Conservation (phyloP, 192 early-diverging fungal species). For the Obelidium mucronatum region DNA sequence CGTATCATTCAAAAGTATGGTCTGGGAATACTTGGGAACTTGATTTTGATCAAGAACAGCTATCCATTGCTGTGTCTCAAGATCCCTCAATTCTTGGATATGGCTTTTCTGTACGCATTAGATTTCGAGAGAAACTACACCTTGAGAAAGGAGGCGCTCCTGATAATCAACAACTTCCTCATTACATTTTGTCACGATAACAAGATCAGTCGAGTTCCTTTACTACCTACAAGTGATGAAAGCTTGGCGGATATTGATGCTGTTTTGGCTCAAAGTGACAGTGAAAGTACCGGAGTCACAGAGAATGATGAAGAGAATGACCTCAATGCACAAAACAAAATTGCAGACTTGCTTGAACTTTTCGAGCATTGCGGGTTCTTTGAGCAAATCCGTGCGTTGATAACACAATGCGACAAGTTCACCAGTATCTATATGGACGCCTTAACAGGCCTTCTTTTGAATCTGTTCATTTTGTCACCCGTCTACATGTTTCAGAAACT, state of each 20-base stretch:
- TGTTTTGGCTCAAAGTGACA: neutral
- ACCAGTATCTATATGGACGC: slow-evolving; percentile 40
- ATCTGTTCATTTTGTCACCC: slow-evolving; percentile 43
- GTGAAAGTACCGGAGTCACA: neutral
- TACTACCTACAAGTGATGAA: slow-evolving; percentile 25
- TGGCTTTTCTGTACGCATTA: slow-evolving; percentile 39
- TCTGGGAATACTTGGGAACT: slow-evolving; percentile 51
- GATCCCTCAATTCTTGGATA: slow-evolving; percentile 50
- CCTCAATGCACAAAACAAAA: neutral
- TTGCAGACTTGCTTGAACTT: slow-evolving; percentile 11
- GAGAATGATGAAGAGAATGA: neutral
- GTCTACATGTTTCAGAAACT: slow-evolving; percentile 22
- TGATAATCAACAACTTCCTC: slow-evolving; percentile 49
- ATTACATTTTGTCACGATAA: slow-evolving; percentile 43
- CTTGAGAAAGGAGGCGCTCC: slow-evolving; percentile 46
- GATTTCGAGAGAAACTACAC: slow-evolving; percentile 28
- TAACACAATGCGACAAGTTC: slow-evolving; percentile 16
- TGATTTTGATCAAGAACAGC: slow-evolving; percentile 41
- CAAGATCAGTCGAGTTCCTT: slow-evolving; percentile 9
- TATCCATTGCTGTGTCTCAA: slow-evolving; percentile 29
- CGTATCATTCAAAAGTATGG: slow-evolving; percentile 42
- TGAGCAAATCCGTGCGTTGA: slow-evolving; percentile 29
- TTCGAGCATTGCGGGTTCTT: slow-evolving; percentile 46
- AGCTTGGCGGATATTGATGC: slow-evolving; percentile 11
- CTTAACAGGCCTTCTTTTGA: slow-evolving; percentile 42